These are phyloP conservation scores for Globisporangium sylvaticum DNA, from an alignment of 352 stramenopile genomes.

Conservation along the genomic window DNA sequence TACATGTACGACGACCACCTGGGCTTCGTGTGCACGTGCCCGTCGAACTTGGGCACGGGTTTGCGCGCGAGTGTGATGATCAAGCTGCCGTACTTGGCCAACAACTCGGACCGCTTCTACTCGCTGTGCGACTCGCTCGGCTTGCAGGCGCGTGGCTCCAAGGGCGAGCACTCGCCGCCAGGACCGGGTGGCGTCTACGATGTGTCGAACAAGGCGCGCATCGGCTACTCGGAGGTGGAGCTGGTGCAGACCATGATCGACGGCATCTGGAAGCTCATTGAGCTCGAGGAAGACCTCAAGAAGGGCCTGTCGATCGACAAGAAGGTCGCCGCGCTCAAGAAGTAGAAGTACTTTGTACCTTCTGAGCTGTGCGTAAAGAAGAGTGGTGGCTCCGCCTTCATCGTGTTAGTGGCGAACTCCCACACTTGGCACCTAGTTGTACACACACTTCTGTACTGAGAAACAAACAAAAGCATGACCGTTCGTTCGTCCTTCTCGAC, in stretches of 20 bases:
- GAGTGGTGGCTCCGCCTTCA: background rate
- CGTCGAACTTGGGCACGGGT: slow-evolving; percentile 85
- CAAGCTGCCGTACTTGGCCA: slow-evolving; percentile 74
- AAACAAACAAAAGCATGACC: background rate
- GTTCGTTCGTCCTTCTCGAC: background rate
- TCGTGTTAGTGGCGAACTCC: background rate
- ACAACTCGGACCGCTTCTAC: slow-evolving; percentile 67
- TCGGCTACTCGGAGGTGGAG: slow-evolving; percentile 93
- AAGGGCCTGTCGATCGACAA: slow-evolving; percentile 65
- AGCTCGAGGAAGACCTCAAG: slow-evolving; percentile 90
- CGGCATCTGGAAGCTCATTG: slow-evolving; percentile 89
- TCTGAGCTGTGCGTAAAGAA: background rate
- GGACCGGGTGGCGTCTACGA: slow-evolving; percentile 89
- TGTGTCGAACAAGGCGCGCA: slow-evolving; percentile 92
- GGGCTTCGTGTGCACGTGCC: slow-evolving; percentile 85
- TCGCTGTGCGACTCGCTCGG: slow-evolving; percentile 71
- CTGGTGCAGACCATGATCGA: slow-evolving; percentile 96
- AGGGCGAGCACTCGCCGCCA: slow-evolving; percentile 79
- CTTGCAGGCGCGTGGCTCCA: slow-evolving; percentile 76
- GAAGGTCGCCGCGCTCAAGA: slow-evolving; percentile 48
- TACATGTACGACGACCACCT: slow-evolving; percentile 90
- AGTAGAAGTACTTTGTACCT: background rate
- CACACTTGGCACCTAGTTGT: background rate
- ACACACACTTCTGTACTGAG: background rate
- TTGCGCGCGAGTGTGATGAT: slow-evolving; percentile 84